Percentiles rank a stretch among this genome's conserved stretches.
These are phyloP conservation scores for Karstenula rhodostoma DNA, from an alignment of 2,329 filamentous ascomycete species.

Conservation along the genomic window DNA sequence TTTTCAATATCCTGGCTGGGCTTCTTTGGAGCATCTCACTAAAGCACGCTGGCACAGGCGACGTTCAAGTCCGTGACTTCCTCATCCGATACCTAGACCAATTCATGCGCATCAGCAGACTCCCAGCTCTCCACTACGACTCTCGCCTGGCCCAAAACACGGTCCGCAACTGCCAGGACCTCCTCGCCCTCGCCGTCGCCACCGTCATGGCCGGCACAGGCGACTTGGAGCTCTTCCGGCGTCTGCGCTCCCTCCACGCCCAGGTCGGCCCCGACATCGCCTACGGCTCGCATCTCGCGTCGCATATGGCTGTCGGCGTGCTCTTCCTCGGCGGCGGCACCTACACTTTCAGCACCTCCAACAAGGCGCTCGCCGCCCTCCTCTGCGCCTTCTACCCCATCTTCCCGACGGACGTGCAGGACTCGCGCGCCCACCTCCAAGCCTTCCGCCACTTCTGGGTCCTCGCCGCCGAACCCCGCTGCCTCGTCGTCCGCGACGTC, in stretches of 20 bases:
- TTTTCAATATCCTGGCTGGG: conserved; percentile 90
- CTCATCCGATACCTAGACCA: conserved; percentile 85
- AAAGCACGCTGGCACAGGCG: conserved; percentile 59
- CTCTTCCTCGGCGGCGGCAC: conserved; percentile 93
- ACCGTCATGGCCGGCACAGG: conserved; percentile 97
- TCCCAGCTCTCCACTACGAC: conserved; percentile 75
- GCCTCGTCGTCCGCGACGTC: conserved; percentile 85
- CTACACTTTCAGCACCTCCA: conserved; percentile 87
- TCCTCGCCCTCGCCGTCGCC: conserved; percentile 80
- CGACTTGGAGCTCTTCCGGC: conserved; percentile 83
- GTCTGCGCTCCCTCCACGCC: conserved; percentile 86
- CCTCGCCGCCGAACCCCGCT: conserved; percentile 86
- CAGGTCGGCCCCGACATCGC: conserved; percentile 83
- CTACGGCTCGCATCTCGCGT: conserved; percentile 92
- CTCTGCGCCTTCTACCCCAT: conserved; percentile 94
- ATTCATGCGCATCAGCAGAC: conserved; percentile 78
- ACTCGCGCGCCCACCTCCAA: conserved; percentile 94
- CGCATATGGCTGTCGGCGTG: conserved; percentile 88
- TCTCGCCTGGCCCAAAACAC: conserved; percentile 83
- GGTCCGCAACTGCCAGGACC: conserved; percentile 88
- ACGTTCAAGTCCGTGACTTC: conserved; percentile 77
- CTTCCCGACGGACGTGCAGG: conserved; percentile 86
- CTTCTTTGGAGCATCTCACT: conserved; percentile 74
- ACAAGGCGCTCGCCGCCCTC: conserved; percentile 84
- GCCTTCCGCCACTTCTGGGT: conserved; percentile 98